Base-by-base conservation (phyloP, 352 stramenopile genomes). In the Phytophthora vignae region DNA sequence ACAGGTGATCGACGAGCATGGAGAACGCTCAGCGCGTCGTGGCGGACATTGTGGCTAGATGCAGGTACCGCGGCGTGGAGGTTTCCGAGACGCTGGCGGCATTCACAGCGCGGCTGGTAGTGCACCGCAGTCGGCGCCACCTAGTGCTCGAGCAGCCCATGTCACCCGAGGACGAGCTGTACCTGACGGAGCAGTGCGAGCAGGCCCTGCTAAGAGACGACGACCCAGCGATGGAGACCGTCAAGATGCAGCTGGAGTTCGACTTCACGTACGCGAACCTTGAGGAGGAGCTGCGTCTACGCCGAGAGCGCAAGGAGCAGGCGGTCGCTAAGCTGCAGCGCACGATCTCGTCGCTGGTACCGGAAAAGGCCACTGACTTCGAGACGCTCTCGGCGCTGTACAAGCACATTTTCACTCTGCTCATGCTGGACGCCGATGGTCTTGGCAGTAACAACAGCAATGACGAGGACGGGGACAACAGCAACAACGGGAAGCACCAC, bases 221-320 rank as follows among this genome's bases (percentile, higher is more conserved):
- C 15, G 90, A 91, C 36, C 94, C 94, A 22, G 76, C 87, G 17
- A 79, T 98, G 58, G 89, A 97, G 77, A 96, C 91, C n/a, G 88
- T 98, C 65, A 98, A 98, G 72, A 98, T 98, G 93, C 95, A 98
- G 78, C 93, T 98, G 48, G 92, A 92, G 55, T 98, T 98, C 65
- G 95, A 98, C 72, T 92, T 87, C 27, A 92, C 85, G 46, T 98
- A 98, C 75, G 88, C 96, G 5, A 92, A 94, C 36, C 69, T 92
- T 1, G 87, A 95, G 52, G 87, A 96, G 46, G 77, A 85, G 36
- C 57, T 98, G 40, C 79, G 88, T 4, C 70, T 77, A 38, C 82
- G 84, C 21, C 77, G 82, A 1, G 80, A 90, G 25, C 76, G 73
- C 46, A 88, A 93, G 36, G 74, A 87, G 15, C 84, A 90, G 49